Evolutionary conservation across 441 rosid species (phyloP), one percentile per base, ranked within the genome.

Genomic region (Metrosideros polymorpha): DNA sequence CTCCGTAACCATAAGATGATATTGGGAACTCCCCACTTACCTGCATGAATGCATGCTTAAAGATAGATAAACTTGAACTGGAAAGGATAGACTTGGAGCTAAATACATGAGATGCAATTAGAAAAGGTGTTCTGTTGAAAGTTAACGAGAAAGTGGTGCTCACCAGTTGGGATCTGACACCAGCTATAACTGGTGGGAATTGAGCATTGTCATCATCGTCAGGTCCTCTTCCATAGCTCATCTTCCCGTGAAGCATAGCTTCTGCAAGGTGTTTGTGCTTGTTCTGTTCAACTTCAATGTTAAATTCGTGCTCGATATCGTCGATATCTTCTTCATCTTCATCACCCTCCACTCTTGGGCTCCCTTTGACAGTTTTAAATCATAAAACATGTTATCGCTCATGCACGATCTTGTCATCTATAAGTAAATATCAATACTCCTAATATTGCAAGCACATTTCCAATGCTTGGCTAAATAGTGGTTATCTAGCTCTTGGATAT

Each of bases 281-380:
- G 71, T 94, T 92, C 39, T 93, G 91, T 19, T 94, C 98, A 66
- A 93, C 96, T 42, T 95, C 98, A 43, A 98, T 94, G 71, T 94
- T 96, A 89, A 98, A 98, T 89, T 98, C 99, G 13, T 96, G 94
- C 86, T 98, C 99, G 18, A 96, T 96, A 89, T 98, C 99, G 86
- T 98, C 99, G 42, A 94, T 87, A 83, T 95, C 99, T 88, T 98
- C 99, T 88, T 98, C 99, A 84, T 98, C 99, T 17, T 98, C 99
- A 83, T 96, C 99, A 75, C 99, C 99, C 75, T 92, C 98, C 86
- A 98, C 99, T 85, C 99, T 91, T 4, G 99, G 93, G 51, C 99
- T 94, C 87, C 99, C 98, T 97, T 22, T 29, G 55, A 86, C 6
- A 77, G 19, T 83, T 51, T 51, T 55, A 12, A 52, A 53, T 54